These are phyloP conservation scores for Citrullus mucosospermus DNA, from an alignment of 306 rosid species.

Conservation along the genomic window DNA sequence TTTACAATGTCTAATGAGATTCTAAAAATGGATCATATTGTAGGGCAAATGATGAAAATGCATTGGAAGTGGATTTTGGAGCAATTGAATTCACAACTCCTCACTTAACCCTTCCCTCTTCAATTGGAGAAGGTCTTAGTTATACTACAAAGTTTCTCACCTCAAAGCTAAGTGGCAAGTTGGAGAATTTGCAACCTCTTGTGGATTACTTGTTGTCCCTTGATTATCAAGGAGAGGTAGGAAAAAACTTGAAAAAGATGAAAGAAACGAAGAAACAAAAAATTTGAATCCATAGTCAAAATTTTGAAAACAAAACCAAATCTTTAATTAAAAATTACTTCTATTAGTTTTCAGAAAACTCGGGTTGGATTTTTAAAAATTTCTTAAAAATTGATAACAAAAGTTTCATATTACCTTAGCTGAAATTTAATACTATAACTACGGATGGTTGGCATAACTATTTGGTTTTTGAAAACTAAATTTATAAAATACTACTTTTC, in stretches of 20 bases:
- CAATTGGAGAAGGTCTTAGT: slow-evolving; percentile 68
- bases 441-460: too few relatives aligned
- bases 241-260: neutral
- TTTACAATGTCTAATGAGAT: neutral
- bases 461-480: too few relatives aligned
- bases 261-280: too few relatives aligned
- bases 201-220: slow-evolving; percentile 66
- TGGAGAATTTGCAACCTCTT: slow-evolving; percentile 51
- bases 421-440: too few relatives aligned
- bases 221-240: slow-evolving; percentile 57
- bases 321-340: too few relatives aligned
- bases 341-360: too few relatives aligned
- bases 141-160: slow-evolving; percentile 49
- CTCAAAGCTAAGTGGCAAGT: slow-evolving; percentile 35
- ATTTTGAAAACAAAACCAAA: too few relatives aligned
- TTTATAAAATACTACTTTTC: too few relatives aligned
- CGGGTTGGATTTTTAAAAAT: too few relatives aligned
- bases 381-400: too few relatives aligned
- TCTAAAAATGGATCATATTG: neutral
- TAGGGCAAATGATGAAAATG: slow-evolving; percentile 77
- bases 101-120: slow-evolving; percentile 50
- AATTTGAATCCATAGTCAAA: too few relatives aligned
- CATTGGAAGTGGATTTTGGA: slow-evolving; percentile 75
- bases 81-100: slow-evolving; percentile 59
- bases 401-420: too few relatives aligned